These are phyloP conservation scores for Endocalyx cinctus DNA, from an alignment of 2,329 filamentous ascomycete species.

Conservation along the genomic window DNA sequence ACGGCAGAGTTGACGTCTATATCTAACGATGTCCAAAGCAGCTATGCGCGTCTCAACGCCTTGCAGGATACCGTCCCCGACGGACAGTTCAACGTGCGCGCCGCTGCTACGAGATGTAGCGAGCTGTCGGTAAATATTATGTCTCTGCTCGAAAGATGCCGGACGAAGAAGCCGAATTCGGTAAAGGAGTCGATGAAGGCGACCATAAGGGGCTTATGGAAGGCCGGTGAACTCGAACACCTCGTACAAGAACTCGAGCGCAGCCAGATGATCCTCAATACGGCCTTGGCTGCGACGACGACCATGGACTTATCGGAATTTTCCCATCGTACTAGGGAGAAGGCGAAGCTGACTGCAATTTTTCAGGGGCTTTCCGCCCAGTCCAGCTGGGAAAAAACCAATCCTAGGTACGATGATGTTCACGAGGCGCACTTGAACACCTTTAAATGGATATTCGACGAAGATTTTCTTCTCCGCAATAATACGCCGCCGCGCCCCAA, in stretches of 20 bases:
- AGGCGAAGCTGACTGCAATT: too few species aligned
- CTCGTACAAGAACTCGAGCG: too few species aligned
- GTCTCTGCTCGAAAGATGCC: not conserved
- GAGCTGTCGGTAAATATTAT: constrained; percentile 2
- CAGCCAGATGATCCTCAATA: not conserved
- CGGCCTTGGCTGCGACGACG: not conserved
- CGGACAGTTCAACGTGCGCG: not conserved
- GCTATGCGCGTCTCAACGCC: not conserved
- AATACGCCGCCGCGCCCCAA: not conserved
- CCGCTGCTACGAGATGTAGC: not conserved
- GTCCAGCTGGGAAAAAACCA: too few species aligned
- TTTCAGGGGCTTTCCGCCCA: too few species aligned
- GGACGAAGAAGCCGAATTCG: not conserved
- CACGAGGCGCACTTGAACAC: not conserved
- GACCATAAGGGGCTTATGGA: too few species aligned
- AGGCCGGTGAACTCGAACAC: too few species aligned
- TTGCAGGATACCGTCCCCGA: too few species aligned
- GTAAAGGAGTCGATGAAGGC: not conserved
- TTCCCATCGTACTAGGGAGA: too few species aligned
- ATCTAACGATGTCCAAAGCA: not conserved
- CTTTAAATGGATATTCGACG: constrained; percentile 6
- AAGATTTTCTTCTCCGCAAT: too few species aligned
- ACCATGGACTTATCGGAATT: too few species aligned
- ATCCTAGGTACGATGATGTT: constrained; percentile 5
- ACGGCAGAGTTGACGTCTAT: constrained; percentile 1